These are phyloP conservation scores for Cochlearia excelsa DNA, from an alignment of 345 rosid genomes.

Conservation along the genomic window DNA sequence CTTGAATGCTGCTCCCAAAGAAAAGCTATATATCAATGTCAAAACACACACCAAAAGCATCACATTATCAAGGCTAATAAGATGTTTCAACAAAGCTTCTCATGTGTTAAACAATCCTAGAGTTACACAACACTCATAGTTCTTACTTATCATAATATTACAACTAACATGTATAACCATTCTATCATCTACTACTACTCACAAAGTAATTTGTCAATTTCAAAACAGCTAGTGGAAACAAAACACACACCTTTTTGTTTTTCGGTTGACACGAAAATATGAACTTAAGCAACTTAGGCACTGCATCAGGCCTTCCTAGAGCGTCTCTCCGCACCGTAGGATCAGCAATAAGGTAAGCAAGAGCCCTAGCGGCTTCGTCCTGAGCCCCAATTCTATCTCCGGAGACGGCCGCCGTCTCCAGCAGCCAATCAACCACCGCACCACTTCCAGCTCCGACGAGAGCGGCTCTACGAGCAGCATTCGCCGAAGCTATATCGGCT, in stretches of 20 bases:
- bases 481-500: constrained; percentile 87
- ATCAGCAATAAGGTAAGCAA: constrained; percentile 85
- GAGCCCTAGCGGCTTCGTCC: constrained; percentile 94
- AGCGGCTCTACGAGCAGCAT: constrained; percentile 71
- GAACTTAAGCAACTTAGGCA: constrained; percentile 75
- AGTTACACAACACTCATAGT: constrained; percentile 6
- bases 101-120: constrained; percentile 8
- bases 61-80: constrained; percentile 29
- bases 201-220: background rate
- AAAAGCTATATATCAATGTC: constrained; percentile 74
- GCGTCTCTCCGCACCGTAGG: constrained; percentile 66
- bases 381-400: constrained; percentile 65
- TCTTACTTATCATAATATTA: background rate
- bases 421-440: constrained; percentile 89
- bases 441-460: constrained; percentile 85
- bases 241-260: constrained; percentile 57
- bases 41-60: constrained; percentile 48
- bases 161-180: no score
- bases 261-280: constrained; percentile 87
- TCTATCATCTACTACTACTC: background rate
- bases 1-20: constrained; percentile 94
- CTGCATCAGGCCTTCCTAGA: constrained; percentile 78
- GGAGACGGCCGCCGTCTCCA: constrained; percentile 68
- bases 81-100: constrained; percentile 15
- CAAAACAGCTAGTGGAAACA: background rate